Percentiles rank a stretch among this genome's conserved stretches.
phyloP scores from a whole-genome alignment of 1,284 basidiomycete species.

The Wallemia hederae region DNA sequence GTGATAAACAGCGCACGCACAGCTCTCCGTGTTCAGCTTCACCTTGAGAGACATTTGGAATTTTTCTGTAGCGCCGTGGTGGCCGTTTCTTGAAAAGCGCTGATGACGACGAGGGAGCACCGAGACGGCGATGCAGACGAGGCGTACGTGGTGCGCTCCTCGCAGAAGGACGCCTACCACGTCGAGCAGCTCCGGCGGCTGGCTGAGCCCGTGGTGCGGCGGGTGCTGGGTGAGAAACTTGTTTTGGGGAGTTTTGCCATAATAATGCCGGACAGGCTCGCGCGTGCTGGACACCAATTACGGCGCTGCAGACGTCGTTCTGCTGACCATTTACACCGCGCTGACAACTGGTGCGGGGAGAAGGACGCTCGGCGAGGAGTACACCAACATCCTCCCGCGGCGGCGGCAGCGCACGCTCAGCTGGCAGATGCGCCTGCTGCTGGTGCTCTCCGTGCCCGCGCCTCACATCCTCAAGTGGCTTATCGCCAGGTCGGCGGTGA shows the following conservation, averaged over 20 bases:
- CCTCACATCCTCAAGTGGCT: slow-evolving; percentile 12
- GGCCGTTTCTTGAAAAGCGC: not conserved
- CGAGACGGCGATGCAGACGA: not conserved
- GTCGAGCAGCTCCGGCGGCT: not conserved
- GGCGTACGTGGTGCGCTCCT: not conserved
- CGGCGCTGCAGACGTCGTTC: not conserved
- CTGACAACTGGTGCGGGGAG: not conserved
- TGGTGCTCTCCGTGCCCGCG: slow-evolving; percentile 12
- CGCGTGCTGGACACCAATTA: not conserved
- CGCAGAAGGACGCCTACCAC: not conserved
- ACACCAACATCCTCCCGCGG: not conserved
- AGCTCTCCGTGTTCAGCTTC: not conserved
- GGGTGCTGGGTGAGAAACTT: not conserved
- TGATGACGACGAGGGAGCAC: not conserved
- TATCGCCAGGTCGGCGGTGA: slow-evolving; percentile 6
- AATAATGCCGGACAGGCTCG: no score
- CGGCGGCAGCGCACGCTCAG: not conserved
- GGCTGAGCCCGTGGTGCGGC: not conserved
- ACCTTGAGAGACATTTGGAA: not conserved
- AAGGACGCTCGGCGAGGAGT: not conserved
- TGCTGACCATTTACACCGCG: not conserved
- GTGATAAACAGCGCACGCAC: not conserved
- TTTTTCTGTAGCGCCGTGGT: not conserved
- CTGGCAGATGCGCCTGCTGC: slow-evolving; percentile 7
- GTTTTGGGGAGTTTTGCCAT: no score